phyloP scores from a whole-genome alignment of 495 filamentous ascomycete genomes.

The Hypoxylon lenormandii region DNA sequence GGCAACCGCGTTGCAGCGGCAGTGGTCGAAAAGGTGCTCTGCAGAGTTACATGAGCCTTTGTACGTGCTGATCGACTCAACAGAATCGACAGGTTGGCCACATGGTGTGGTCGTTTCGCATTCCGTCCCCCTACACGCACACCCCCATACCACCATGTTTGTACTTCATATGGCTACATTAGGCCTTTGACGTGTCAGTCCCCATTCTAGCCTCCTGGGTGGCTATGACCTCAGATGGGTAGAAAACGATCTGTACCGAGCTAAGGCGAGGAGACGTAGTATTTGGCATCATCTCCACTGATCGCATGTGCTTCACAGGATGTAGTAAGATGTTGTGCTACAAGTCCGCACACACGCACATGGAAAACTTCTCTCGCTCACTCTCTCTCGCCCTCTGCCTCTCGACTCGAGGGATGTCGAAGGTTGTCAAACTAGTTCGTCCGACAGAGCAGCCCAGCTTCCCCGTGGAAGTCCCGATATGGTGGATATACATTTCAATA shows the following conservation, averaged over 20 bases:
- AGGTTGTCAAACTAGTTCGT: constrained; percentile 23
- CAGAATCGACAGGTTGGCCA: constrained; percentile 45
- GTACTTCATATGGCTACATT: constrained; percentile 47
- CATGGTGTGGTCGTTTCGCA: constrained; percentile 47
- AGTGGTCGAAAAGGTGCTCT: constrained; percentile 32
- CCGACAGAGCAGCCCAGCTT: background rate
- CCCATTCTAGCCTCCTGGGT: constrained; percentile 37
- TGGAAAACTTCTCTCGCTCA: constrained; percentile 19
- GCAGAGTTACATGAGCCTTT: constrained; percentile 43
- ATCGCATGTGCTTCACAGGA: constrained; percentile 38
- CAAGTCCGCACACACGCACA: constrained; percentile 38
- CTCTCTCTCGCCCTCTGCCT: too few species aligned
- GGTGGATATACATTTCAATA: constrained; percentile 19
- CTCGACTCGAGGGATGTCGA: constrained; percentile 28
- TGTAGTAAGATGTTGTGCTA: constrained; percentile 48
- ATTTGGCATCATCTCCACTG: constrained; percentile 38
- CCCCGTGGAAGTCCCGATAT: constrained; percentile 25
- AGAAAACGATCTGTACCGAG: constrained; percentile 44
- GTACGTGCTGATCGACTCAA: constrained; percentile 47
- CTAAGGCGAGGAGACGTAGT: constrained; percentile 44
- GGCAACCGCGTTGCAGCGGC: constrained; percentile 34
- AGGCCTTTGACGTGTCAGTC: constrained; percentile 45
- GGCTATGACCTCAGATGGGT: constrained; percentile 44
- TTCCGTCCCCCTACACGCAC: constrained; percentile 43
- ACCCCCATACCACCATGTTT: constrained; percentile 42